Evolutionary conservation across 345 rosid genomes (phyloP), one percentile per base, ranked within the genome.

Genomic region (Noccaea caerulescens): DNA sequence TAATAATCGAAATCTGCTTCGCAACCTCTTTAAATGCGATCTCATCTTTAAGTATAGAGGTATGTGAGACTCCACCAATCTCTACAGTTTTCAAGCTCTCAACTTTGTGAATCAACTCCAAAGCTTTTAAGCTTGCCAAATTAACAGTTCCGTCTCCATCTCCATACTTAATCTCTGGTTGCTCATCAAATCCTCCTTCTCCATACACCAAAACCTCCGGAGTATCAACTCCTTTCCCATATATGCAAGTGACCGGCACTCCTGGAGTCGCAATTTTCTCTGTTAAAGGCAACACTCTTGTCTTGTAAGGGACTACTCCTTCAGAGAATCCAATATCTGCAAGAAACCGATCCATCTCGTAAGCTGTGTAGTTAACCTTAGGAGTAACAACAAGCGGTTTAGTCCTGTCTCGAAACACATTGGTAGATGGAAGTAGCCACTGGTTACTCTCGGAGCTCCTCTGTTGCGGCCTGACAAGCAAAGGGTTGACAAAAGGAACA

Each of bases 131-230:
- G 70, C 98, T 93, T 52, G 46, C 84, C 82, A 86, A 65, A 58
- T 84, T 86, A 72, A 87, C 96, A 0, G 98, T 93, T 23, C 98
- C 98, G 25, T 93, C 97, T 54, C 94, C 94, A 50, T 91, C 96
- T 58, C 98, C 97, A 13, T 89, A 82, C 51, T 76, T 78, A 55
- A 85, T 75, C 49, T 84, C 72, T 7, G 97, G 97, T 45, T 72
- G 85, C 79, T 72, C 69, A 42, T 87, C 86, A 7, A 89, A 93
- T 18, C 92, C 88, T 62, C 75, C 54, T 47, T 66, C 66, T 41
- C 80, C 72, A 10, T 88, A 86, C n/a, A 80, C 61, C 66, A 85
- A 42, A 14, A 72, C 78, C 84, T 91, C 97, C 2, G 87, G 72
- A 0, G 98, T 89, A 72, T 55, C 82, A 61, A 91, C 78, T 1